Conservation (phyloP, 2,329 filamentous ascomycete genomes). For the Lecanoromycetidae sp. region DNA sequence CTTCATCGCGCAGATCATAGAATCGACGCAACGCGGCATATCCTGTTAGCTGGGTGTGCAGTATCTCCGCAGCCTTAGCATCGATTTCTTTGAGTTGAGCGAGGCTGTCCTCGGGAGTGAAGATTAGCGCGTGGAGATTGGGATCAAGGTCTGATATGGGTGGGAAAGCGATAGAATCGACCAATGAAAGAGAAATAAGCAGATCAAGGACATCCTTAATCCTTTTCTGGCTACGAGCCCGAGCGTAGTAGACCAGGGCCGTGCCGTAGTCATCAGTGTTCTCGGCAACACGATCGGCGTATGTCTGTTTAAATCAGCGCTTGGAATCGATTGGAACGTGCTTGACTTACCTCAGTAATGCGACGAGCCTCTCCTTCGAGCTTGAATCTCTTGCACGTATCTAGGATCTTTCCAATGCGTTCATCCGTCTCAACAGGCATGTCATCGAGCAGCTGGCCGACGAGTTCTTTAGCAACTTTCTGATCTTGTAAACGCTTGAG, state of each 20-base stretch:
- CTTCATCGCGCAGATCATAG: conserved; percentile 74
- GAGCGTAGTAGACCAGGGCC: conserved; percentile 79
- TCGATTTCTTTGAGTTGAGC: conserved; percentile 60
- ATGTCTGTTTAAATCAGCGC: conserved; percentile 45
- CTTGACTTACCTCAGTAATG: conserved; percentile 60
- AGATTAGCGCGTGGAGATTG: conserved; percentile 57
- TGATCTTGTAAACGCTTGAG: conserved; percentile 69
- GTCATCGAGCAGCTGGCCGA: conserved; percentile 59
- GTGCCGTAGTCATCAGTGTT: conserved; percentile 70
- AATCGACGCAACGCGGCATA: conserved; percentile 85
- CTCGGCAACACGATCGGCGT: conserved; percentile 63
- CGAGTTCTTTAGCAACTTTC: conserved; percentile 57
- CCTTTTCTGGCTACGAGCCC: conserved; percentile 65
- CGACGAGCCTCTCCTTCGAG: conserved; percentile 67
- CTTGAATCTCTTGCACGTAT: conserved; percentile 63
- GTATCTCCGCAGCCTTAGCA: conserved; percentile 65
- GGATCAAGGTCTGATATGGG: conserved; percentile 56
- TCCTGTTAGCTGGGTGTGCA: conserved; percentile 77
- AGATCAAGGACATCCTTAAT: conserved; percentile 77
- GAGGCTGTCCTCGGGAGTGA: conserved; percentile 58
- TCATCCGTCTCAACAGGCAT: conserved; percentile 58
- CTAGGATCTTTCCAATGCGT: conserved; percentile 71
- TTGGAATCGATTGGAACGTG: neutral
- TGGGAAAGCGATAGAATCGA: conserved; percentile 74
- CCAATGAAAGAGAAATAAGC: conserved; percentile 73